A percentile compares a stretch with the other conserved stretches of the same genome.
Evolutionary conservation across 495 filamentous ascomycete genomes (phyloP).

Genomic region (Penicillium arizonense): DNA sequence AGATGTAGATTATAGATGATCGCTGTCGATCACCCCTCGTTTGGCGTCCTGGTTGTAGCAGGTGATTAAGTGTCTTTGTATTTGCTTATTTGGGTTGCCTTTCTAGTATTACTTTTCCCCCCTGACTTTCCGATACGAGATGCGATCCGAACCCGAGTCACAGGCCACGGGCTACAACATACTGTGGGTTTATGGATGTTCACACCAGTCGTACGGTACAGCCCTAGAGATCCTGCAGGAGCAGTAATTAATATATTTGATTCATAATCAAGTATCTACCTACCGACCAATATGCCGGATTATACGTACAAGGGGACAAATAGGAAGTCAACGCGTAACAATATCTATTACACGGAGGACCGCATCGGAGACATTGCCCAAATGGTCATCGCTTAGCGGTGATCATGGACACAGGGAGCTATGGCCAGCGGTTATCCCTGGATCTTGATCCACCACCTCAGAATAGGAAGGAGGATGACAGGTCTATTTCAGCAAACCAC

Average conservation of each 20-base stretch:
- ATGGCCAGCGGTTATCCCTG: slow-evolving; percentile 30
- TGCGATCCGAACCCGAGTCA: not conserved
- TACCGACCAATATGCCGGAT: not conserved
- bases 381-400: slow-evolving; percentile 14
- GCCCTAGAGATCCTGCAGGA: slow-evolving; percentile 1
- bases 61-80: not conserved
- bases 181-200: not conserved
- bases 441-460: slow-evolving; percentile 16
- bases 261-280: slow-evolving; percentile 1
- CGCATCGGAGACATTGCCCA: slow-evolving; percentile 22
- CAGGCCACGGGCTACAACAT: not conserved
- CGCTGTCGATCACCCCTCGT: slow-evolving; percentile 8
- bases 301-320: slow-evolving; percentile 1
- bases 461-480: slow-evolving; percentile 29
- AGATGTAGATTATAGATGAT: not conserved
- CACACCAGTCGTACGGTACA: not conserved
- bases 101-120: slow-evolving; percentile 2
- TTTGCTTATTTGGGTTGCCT: not conserved
- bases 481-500: slow-evolving; percentile 2
- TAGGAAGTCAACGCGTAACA: not conserved
- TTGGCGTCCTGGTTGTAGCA: slow-evolving; percentile 1
- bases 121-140: slow-evolving; percentile 4
- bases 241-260: not conserved
- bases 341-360: slow-evolving; percentile 2
- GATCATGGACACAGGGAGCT: slow-evolving; percentile 21